Base-by-base conservation (phyloP, 805 yeast genomes). In the Saccharomycopsis sp. region DNA sequence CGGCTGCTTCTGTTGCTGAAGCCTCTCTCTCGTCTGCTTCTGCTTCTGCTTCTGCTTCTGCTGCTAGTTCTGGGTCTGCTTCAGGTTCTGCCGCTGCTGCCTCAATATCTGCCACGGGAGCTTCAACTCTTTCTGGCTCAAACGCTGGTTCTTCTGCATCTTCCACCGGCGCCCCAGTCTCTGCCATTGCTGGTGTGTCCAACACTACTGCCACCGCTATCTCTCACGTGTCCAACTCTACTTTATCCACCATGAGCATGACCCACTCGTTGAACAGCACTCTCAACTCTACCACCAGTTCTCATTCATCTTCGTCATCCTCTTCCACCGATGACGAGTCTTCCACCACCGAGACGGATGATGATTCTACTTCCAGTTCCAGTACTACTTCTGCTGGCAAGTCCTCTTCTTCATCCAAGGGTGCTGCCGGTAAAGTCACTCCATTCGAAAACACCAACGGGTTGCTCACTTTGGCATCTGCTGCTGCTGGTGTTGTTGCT, bases 391-490 rank as follows among this genome's bases (percentile, higher is more conserved):
- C 29, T 16, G 17, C n/a, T 17, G 18, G 6, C 12, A n/a, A 26
- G 16, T 36, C 25, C 32, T 19, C 39, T 26, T 43, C 61, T 42
- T 48, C 64, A 41, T 63, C 50, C 62, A 56, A 59, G 47, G 69
- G 65, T 63, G 71, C 64, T 50, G 72, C 70, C 50, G 68, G 53
- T 41, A 61, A 56, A 61, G 68, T 69, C 54, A 67, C 62, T 50
- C 70, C 69, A 54, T 57, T 67, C 43, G 71, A 41, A 19, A 30
- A 41, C 41, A 31, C 30, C 23, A 16, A 27, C 42, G 32, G 34
- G 32, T 29, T 40, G n/a, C 8, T 20, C 26, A 13, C 18, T 23
- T 15, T 40, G 9, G 47, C 39, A 31, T 18, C 71, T 48, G 71
- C 71, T 65, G 64, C 62, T 48, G 69, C 67, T 52, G 71, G 49